Base-by-base conservation (phyloP, 768 basidiomycete genomes). In the Suillus brevipes region DNA sequence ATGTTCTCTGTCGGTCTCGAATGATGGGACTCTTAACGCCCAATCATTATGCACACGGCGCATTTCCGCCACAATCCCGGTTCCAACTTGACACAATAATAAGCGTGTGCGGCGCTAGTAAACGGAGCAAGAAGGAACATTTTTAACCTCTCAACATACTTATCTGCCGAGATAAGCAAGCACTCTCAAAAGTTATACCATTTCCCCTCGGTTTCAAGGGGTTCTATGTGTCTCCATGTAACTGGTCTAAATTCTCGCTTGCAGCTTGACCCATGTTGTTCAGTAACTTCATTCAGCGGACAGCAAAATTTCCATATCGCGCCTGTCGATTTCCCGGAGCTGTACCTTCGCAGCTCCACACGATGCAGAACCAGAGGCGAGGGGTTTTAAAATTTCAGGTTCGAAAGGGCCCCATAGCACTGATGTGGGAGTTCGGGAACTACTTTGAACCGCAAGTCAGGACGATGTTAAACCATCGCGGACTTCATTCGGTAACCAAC, bases 131-230 rank as follows among this genome's bases (percentile, higher is more conserved):
- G 37, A 25, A 58, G 38, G 16, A 28, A 20, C 38, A 55, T 18
- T 18, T 42, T 38, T 14, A 9, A 40, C 25, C 31, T 40, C n/a
- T 23, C 25, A 6, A 25, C 25, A 28, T 18, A 18, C 50, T 52
- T 52, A 25, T 40, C 38, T 42, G 23, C 40, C 25, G 38, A 59
- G 57, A 40, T 40, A 59, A 59, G 57, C 38, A 59, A 59, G 57
- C 23, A 28, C 10, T 28, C 37, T 40, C 38, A 18, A 12, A 28
- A 10, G 9, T 40, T 40, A 1, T 13, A 28, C 53, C 52, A 53
- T 16, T 12, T 18, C 16, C 23, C 57, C 18, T 28, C 25, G n/a
- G 40, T 38, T 16, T 57, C 23, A 37, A 25, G 25, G 23, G 56
- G 37, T 4, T 18, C 23, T 38, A 37, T 37, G 23, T 25, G 56